These are phyloP conservation scores for Fusarium bulbicola DNA, from an alignment of 2,329 filamentous ascomycete genomes.

Conservation along the genomic window DNA sequence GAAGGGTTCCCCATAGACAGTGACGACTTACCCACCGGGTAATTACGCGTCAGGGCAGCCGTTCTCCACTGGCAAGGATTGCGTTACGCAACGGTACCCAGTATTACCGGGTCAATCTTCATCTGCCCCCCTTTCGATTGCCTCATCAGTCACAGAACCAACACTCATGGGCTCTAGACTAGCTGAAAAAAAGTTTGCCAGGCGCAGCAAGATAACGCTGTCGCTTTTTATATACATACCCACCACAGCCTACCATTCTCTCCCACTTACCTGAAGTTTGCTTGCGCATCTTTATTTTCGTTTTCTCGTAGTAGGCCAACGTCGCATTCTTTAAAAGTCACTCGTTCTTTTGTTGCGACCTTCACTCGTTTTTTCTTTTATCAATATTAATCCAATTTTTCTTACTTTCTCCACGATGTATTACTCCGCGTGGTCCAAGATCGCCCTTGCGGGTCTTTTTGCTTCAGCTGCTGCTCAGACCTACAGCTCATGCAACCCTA, in stretches of 20 bases:
- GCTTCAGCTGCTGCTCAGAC: conserved; percentile 28
- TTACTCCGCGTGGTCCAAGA: not conserved
- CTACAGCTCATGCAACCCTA: conserved; percentile 32
- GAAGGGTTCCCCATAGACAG: conserved; percentile 5
- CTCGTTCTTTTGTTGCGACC: not conserved
- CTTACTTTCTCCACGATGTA: conserved; percentile 4
- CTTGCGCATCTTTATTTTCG: conserved; percentile 4
- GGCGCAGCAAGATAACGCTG: conserved; percentile 7
- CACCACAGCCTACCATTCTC: not conserved
- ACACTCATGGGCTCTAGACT: conserved; percentile 3
- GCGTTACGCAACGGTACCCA: conserved; percentile 19
- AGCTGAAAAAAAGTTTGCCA: conserved; percentile 1
- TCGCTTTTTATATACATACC: conserved; percentile 22
- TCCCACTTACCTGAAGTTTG: conserved; percentile 22
- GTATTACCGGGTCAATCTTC: conserved; percentile 16
- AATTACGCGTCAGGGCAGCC: conserved; percentile 17
- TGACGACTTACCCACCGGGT: not conserved
- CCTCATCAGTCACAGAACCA: not conserved
- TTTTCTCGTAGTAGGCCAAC: not conserved
- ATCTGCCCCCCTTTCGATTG: conserved; percentile 19
- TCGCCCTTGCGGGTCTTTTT: conserved; percentile 21
- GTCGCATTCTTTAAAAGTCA: conserved; percentile 19
- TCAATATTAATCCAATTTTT: not conserved
- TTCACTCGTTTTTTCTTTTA: not conserved
- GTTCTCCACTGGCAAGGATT: conserved; percentile 17